Base-by-base conservation (phyloP, 1,284 basidiomycete genomes). In the Ustilago esculenta region DNA sequence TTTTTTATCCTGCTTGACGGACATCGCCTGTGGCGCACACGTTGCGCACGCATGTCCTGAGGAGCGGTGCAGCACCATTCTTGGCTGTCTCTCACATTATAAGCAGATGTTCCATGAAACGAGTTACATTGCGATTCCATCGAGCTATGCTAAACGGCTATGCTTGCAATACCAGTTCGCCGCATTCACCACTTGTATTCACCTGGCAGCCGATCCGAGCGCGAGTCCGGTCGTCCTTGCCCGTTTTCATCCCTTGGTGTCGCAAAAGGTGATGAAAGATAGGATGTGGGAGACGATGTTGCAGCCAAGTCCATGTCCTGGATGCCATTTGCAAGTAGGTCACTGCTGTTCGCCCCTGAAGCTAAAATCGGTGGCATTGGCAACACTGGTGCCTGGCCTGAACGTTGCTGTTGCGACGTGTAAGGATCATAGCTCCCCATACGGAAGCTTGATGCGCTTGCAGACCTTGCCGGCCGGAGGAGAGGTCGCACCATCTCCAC, bases 401-500 rank as follows among this genome's bases (percentile, higher is more conserved):
- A 15, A 4, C 21, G 30, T 12, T 24, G 46, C 46, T 32, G 47
- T 27, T 29, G 5, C 35, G 14, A 29, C n/a, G n/a, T n/a, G n/a
- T 55, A 63, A 3, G 68, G 68, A 36, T 66, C 68, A 43, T 57
- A 61, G 43, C 57, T 59, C 18, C 42, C 50, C 5, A 42, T 48
- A 15, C 61, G 54, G 47, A 51, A 47, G 45, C 54, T 70, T 15
- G 71, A 59, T 1, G 61, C 71, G 29, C 71, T 73, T 1, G 68
- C 72, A 4, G 68, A 57, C 15, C 72, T 53, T 11, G 72, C 72
- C 0, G 72, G 72, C 1, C 68, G 55, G 12, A 74, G 47, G 20
- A 71, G 35, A 3, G 72, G 72, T 42, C 72, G 52, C 1, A 74
- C 74, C 72, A 79, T 74, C 58, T 77, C 76, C 27, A 75, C 69